Evolutionary conservation across 305 asterid genomes (phyloP).

Genomic region (Solanum chacoense): DNA sequence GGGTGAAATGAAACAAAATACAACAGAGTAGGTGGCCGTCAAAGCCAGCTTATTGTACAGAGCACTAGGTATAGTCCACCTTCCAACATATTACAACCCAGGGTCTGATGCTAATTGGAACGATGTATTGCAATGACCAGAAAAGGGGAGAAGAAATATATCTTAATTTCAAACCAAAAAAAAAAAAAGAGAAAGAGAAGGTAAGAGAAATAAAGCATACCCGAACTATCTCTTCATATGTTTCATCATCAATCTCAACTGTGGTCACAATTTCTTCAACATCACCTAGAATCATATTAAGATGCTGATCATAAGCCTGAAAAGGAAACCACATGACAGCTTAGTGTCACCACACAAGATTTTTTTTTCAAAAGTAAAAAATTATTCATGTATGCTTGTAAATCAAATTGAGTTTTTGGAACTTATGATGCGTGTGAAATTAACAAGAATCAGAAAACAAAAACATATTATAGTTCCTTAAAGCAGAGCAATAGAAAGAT

Average conservation of each 20-base stretch:
- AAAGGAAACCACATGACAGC: slow-evolving; percentile 4
- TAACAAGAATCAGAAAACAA: not conserved
- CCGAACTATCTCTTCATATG: slow-evolving; percentile 92
- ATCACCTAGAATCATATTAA: slow-evolving; percentile 94
- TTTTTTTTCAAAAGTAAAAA: not conserved
- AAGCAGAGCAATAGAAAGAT: not conserved
- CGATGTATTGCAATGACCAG: not conserved
- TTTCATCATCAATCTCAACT: slow-evolving; percentile 90
- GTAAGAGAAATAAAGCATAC: slow-evolving; percentile 22
- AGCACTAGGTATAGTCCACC: not conserved
- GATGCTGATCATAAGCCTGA: slow-evolving; percentile 98
- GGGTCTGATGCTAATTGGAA: not conserved
- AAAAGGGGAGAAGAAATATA: not conserved
- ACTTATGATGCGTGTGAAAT: not conserved
- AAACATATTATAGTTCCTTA: not conserved
- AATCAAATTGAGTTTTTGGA: not conserved
- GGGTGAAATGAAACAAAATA: not conserved
- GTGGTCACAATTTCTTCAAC: slow-evolving; percentile 90
- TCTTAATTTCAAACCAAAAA: not conserved
- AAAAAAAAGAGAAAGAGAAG: not conserved
- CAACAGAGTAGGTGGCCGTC: not conserved
- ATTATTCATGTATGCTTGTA: not conserved
- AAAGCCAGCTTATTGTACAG: not conserved
- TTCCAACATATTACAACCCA: not conserved
- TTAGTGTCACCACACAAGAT: not conserved